Conservation (phyloP, 306 rosid species). For the Styphnolobium japonicum region DNA sequence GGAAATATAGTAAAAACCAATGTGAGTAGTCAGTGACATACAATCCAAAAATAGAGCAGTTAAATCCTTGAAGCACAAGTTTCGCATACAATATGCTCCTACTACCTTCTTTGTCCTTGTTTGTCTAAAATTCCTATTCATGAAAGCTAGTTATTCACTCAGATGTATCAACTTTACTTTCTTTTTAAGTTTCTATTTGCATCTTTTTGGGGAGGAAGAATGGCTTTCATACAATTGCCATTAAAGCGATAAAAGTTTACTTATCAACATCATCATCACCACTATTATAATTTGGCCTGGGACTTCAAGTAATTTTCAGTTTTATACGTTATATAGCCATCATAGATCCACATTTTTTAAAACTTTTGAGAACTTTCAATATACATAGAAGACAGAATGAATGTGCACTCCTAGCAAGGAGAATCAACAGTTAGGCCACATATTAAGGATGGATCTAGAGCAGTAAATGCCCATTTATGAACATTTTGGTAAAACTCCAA, state of each 20-base stretch:
- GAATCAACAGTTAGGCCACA: not conserved
- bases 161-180: not conserved
- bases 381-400: not conserved
- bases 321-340: too few relatives aligned
- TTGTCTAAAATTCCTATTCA: not conserved
- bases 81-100: not conserved
- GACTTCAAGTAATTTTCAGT: not conserved
- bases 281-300: not conserved
- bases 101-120: not conserved
- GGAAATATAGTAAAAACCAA: constrained; percentile 7
- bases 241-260: not conserved
- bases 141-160: not conserved
- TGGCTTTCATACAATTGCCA: not conserved
- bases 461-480: not conserved
- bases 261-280: not conserved
- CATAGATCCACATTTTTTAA: not conserved
- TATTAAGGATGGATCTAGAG: not conserved
- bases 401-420: not conserved
- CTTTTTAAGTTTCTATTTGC: not conserved
- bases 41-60: not conserved
- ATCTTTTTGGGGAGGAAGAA: not conserved
- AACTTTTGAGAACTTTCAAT: not conserved
- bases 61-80: not conserved
- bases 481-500: not conserved
- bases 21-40: not conserved